Percentiles rank a stretch among this genome's conserved stretches.
phyloP scores from a whole-genome alignment of 495 filamentous ascomycete species.

The Aspergillus sclerotiicarbonarius region DNA sequence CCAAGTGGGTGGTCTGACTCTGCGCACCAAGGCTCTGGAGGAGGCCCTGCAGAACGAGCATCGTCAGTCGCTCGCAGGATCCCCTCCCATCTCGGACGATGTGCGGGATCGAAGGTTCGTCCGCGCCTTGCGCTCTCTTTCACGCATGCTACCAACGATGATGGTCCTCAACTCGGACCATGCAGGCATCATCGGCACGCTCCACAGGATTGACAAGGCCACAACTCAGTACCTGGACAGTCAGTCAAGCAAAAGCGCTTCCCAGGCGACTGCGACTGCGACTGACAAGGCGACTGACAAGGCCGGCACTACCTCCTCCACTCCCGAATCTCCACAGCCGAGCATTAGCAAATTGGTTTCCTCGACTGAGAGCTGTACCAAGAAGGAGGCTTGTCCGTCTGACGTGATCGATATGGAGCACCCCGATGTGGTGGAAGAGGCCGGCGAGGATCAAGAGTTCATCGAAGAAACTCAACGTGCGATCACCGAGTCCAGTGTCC shows the following conservation, averaged over 20 bases:
- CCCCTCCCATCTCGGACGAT: not conserved
- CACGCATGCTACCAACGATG: not conserved
- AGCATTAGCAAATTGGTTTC: not conserved
- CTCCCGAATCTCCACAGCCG: not conserved
- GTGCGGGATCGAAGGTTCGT: not conserved
- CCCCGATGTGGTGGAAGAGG: not conserved
- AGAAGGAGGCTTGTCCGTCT: not conserved
- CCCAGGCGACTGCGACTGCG: not conserved
- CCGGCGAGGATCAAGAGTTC: not conserved
- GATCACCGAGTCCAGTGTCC: not conserved
- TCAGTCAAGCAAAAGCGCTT: not conserved
- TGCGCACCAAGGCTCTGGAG: not conserved
- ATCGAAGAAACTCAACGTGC: not conserved
- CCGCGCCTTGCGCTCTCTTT: not conserved
- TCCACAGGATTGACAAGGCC: not conserved
- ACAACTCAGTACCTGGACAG: not conserved
- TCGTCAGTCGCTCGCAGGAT: not conserved
- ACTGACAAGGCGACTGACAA: not conserved
- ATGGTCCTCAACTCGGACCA: not conserved
- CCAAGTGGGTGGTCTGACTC: not conserved
- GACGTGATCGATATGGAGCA: not conserved
- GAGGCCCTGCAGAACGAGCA: not conserved
- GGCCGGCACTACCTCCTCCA: not conserved
- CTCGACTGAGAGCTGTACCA: not conserved
- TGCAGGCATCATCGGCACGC: not conserved